phyloP scores from a whole-genome alignment of 257 asterid genomes.

The Rehmannia glutinosa region DNA sequence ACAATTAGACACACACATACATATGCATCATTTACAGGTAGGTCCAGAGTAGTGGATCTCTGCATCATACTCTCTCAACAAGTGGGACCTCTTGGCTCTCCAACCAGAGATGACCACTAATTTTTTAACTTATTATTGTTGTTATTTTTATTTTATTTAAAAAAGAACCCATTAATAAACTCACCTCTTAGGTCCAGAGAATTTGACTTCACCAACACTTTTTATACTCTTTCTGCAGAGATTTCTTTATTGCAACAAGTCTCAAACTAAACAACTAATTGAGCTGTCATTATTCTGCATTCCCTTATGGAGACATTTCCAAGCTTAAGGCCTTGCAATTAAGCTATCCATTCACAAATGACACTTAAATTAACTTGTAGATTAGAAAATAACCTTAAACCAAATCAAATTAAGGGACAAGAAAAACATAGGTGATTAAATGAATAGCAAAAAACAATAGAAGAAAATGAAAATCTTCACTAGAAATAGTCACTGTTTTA shows the following conservation, averaged over 20 bases:
- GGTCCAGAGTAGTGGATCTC: slow-evolving; percentile 36
- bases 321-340: not conserved
- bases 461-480: too few species aligned
- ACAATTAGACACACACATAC: not conserved
- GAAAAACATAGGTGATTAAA: not conserved
- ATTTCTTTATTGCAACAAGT: slow-evolving; percentile 1
- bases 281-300: slow-evolving; percentile 40
- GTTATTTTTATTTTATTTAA: not conserved
- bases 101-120: not conserved
- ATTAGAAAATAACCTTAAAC: not conserved
- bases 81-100: slow-evolving; percentile 31
- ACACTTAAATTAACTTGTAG: not conserved
- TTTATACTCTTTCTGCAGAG: slow-evolving; percentile 9
- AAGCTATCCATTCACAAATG: slow-evolving; percentile 3
- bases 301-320: not conserved
- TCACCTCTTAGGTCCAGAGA: slow-evolving; percentile 27
- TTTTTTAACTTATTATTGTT: not conserved
- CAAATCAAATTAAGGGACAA: not conserved
- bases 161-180: not conserved
- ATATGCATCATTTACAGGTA: slow-evolving; percentile 5
- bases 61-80: slow-evolving; percentile 43
- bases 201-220: slow-evolving; percentile 36
- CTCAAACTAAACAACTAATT: slow-evolving; percentile 19
- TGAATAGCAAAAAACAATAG: too few species aligned
- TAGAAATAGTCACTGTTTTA: too few species aligned